Evolutionary conservation across 2,329 filamentous ascomycete species (phyloP).

Genomic region (Uncinocarpus reesii): DNA sequence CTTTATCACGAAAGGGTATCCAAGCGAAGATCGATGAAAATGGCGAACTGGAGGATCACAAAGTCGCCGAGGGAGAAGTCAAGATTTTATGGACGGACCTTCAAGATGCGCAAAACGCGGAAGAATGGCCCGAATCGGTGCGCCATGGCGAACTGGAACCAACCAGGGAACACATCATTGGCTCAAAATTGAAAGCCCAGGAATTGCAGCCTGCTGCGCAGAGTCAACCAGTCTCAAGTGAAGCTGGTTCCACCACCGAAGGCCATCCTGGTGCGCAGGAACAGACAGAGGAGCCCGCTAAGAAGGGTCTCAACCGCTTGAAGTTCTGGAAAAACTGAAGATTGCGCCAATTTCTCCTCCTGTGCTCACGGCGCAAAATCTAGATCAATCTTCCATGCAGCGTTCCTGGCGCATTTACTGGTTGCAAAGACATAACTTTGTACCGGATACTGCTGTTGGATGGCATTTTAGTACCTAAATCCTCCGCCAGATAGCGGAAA

Average conservation of each 20-base stretch:
- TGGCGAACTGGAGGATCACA: conserved; percentile 19
- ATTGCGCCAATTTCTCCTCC: background rate
- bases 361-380: background rate
- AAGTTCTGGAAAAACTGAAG: conserved; percentile 16
- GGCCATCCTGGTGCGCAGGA: background rate
- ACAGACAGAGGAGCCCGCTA: conserved; percentile 6
- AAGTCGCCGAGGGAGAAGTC: conserved; percentile 27
- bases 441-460: too few relatives aligned
- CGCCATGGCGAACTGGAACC: conserved; percentile 35
- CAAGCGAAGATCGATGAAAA: conserved; percentile 26
- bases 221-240: background rate
- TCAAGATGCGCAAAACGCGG: conserved; percentile 35
- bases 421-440: too few relatives aligned
- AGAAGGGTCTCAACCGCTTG: conserved; percentile 14
- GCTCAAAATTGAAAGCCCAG: conserved; percentile 21
- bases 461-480: too few relatives aligned
- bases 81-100: conserved; percentile 40
- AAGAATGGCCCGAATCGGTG: conserved; percentile 36
- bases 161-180: conserved; percentile 29
- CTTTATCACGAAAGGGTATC: conserved; percentile 14
- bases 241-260: background rate
- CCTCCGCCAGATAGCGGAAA: too few relatives aligned
- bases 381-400: background rate
- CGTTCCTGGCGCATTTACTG: too few relatives aligned
- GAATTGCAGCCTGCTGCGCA: background rate